phyloP scores from a whole-genome alignment of 192 early-diverging fungal species.

The Lobulomyces angularis region DNA sequence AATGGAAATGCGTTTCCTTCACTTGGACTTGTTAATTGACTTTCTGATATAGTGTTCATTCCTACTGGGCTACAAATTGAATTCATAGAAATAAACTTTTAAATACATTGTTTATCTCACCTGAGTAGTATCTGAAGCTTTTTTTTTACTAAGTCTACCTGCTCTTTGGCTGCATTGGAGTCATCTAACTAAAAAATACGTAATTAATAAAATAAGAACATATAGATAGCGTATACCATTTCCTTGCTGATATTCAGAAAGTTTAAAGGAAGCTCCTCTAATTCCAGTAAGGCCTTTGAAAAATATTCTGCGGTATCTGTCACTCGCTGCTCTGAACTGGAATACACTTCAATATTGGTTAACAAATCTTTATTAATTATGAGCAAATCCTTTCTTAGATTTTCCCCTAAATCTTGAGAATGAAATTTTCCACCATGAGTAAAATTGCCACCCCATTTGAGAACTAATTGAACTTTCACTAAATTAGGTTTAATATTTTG shows the following conservation, averaged over 20 bases:
- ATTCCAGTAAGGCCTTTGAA: constrained; percentile 48
- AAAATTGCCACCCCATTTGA: constrained; percentile 90
- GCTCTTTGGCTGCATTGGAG: constrained; percentile 85
- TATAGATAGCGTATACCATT: too few species aligned
- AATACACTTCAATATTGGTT: constrained; percentile 75
- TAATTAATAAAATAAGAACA: too few species aligned
- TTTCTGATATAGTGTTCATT: too few species aligned
- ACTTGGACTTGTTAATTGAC: too few species aligned
- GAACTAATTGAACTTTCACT: constrained; percentile 73
- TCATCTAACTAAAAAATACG: too few species aligned
- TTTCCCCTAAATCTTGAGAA: constrained; percentile 80
- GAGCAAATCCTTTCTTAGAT: constrained; percentile 77
- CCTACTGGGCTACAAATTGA: not conserved
- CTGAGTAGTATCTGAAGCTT: constrained; percentile 56
- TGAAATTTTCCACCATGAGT: constrained; percentile 88
- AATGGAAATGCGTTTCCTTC: too few species aligned
- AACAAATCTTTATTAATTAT: constrained; percentile 80
- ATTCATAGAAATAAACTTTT: too few species aligned
- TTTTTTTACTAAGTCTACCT: constrained; percentile 75
- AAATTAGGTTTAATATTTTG: constrained; percentile 14
- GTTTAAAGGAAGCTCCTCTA: constrained; percentile 39
- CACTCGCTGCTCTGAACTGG: constrained; percentile 78
- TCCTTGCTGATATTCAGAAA: constrained; percentile 67
- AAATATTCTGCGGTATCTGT: constrained; percentile 69
- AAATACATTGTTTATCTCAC: too few species aligned